Conservation (phyloP, 306 rosid species). For the Dicorynia guianensis region DNA sequence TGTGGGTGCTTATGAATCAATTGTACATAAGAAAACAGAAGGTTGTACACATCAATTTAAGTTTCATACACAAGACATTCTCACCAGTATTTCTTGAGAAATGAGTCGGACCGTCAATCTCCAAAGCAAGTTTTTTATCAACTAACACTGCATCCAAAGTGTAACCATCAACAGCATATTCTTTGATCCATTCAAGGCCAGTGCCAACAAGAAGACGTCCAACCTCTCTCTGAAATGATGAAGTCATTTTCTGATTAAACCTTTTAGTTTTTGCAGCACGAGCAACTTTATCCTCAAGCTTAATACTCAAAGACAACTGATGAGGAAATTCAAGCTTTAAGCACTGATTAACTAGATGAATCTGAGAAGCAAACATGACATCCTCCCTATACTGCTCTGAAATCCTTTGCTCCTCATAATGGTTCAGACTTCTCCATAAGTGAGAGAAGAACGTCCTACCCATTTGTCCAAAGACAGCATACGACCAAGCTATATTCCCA, state of each 20-base stretch:
- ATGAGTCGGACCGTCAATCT: constrained; percentile 98
- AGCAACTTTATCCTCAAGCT: constrained; percentile 71
- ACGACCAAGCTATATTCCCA: constrained; percentile 88
- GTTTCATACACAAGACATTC: constrained; percentile 27
- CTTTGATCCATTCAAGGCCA: constrained; percentile 85
- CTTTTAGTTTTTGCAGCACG: constrained; percentile 74
- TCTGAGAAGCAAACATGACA: constrained; percentile 89
- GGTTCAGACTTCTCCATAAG: constrained; percentile 70
- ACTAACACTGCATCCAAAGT: constrained; percentile 79
- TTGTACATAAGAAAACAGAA: constrained; percentile 19
- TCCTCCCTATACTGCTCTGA: constrained; percentile 86
- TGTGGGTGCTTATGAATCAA: constrained; percentile 12
- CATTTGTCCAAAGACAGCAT: constrained; percentile 85
- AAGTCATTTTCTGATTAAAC: constrained; percentile 77
- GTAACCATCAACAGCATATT: constrained; percentile 76
- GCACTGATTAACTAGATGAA: constrained; percentile 85
- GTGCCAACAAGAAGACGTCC: constrained; percentile 82
- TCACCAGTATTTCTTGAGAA: constrained; percentile 92
- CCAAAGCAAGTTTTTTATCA: constrained; percentile 86
- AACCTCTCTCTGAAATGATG: constrained; percentile 87
- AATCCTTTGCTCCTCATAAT: constrained; percentile 75
- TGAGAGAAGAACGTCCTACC: constrained; percentile 66
- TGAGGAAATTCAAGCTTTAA: constrained; percentile 85
- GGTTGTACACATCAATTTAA: constrained; percentile 6
- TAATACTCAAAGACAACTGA: constrained; percentile 60